phyloP scores from a whole-genome alignment of 2,329 filamentous ascomycete genomes.

The Colletotrichum endophyticum region DNA sequence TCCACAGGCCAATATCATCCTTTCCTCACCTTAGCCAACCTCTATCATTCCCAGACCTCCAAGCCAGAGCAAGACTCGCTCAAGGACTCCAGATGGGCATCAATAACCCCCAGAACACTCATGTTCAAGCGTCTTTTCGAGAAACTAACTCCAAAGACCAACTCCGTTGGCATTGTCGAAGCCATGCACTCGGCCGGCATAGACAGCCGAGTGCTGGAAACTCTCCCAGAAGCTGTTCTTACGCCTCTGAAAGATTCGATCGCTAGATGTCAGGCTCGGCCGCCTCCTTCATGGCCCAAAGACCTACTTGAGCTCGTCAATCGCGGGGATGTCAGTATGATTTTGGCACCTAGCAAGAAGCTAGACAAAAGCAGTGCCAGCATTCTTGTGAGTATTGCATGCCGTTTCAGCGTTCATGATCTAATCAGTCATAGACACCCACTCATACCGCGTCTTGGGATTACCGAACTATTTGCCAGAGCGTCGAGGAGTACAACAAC shows the following conservation, averaged over 20 bases:
- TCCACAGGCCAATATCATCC: constrained; percentile 37
- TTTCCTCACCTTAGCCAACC: constrained; percentile 49
- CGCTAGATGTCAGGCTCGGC: constrained; percentile 80
- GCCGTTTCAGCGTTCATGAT: background rate
- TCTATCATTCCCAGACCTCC: constrained; percentile 46
- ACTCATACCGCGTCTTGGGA: constrained; percentile 75
- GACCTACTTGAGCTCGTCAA: constrained; percentile 77
- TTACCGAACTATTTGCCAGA: constrained; percentile 77
- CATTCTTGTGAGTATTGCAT: constrained; percentile 43
- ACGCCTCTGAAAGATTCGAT: constrained; percentile 84
- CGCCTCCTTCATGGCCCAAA: constrained; percentile 77
- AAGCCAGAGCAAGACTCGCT: constrained; percentile 38
- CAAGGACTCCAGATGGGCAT: constrained; percentile 46
- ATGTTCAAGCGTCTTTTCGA: constrained; percentile 74
- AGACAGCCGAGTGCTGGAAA: constrained; percentile 72
- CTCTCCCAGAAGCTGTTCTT: constrained; percentile 83
- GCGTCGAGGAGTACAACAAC: constrained; percentile 62
- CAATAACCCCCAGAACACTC: constrained; percentile 68
- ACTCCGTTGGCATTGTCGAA: constrained; percentile 71
- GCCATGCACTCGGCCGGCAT: constrained; percentile 75
- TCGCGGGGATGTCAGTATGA: constrained; percentile 78
- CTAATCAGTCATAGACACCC: constrained; percentile 49
- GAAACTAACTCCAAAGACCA: constrained; percentile 54
- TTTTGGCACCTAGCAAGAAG: constrained; percentile 57
- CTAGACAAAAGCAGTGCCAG: constrained; percentile 38